Conservation (phyloP, 768 basidiomycete species). For the Collybia mongolica region DNA sequence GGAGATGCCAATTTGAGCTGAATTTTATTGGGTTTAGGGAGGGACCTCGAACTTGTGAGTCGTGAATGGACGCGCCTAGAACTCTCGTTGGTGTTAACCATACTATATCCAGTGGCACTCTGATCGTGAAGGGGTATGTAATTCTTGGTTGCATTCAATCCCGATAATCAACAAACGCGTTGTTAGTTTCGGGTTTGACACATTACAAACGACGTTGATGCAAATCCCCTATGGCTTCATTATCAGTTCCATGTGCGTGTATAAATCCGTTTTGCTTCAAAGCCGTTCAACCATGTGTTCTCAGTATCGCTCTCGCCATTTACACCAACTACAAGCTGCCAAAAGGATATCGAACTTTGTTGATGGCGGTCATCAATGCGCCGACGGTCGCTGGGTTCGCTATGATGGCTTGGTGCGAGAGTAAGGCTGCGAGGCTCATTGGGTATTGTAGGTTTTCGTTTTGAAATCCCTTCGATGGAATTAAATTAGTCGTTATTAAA, state of each 20-base stretch:
- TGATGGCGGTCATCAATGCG: slow-evolving; percentile 21
- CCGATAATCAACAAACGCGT: neutral
- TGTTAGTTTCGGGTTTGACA: slow-evolving; percentile 25
- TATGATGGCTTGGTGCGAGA: slow-evolving; percentile 22
- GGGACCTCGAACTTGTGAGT: too few species aligned
- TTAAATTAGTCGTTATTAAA: neutral
- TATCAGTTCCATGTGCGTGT: slow-evolving; percentile 17
- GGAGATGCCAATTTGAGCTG: neutral
- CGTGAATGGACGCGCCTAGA: too few species aligned
- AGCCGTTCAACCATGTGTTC: too few species aligned
- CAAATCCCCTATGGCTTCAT: slow-evolving; percentile 22
- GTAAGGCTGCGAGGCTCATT: slow-evolving; percentile 14
- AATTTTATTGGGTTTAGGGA: too few species aligned
- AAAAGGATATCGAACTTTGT: slow-evolving; percentile 17
- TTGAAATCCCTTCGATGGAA: too few species aligned
- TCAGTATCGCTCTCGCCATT: slow-evolving; percentile 18
- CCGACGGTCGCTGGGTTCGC: slow-evolving; percentile 24
- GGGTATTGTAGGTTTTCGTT: slow-evolving; percentile 16
- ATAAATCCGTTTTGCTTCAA: too few species aligned
- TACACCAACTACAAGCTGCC: slow-evolving; percentile 17
- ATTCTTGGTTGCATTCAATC: too few species aligned
- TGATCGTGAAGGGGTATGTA: too few species aligned
- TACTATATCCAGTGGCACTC: too few species aligned
- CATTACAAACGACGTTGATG: slow-evolving; percentile 23
- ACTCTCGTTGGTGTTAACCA: too few species aligned